Evolutionary conservation across 2,329 filamentous ascomycete genomes (phyloP).

Genomic region (Paecilomyces fulvus): DNA sequence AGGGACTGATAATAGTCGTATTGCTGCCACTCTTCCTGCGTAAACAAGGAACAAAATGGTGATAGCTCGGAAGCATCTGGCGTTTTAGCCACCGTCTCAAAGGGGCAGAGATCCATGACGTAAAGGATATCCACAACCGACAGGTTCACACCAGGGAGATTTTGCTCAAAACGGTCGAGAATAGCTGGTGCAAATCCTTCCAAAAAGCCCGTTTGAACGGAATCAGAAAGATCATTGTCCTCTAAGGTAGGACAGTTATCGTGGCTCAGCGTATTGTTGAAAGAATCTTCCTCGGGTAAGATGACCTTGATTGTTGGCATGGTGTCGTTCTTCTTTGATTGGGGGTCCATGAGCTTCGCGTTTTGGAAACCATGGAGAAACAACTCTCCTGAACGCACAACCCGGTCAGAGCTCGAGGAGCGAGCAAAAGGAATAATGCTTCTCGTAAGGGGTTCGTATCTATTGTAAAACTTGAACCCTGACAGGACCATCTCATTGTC

Average conservation of each 20-base stretch:
- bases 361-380: conserved; percentile 68
- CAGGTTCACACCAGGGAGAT: conserved; percentile 61
- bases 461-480: conserved; percentile 64
- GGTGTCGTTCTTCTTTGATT: conserved; percentile 35
- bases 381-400: conserved; percentile 64
- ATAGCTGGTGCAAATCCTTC: conserved; percentile 60
- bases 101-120: conserved; percentile 86
- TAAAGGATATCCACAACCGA: conserved; percentile 54
- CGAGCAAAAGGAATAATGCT: conserved; percentile 60
- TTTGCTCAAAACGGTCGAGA: conserved; percentile 57
- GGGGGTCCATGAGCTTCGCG: conserved; percentile 39
- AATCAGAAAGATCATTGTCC: conserved; percentile 34
- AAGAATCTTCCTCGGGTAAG: conserved; percentile 52
- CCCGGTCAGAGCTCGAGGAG: conserved; percentile 60
- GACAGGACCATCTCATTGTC: conserved; percentile 64
- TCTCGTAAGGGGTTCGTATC: conserved; percentile 58
- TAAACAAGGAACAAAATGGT: conserved; percentile 70
- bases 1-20: conserved; percentile 78
- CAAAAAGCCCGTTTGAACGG: conserved; percentile 51
- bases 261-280: conserved; percentile 78
- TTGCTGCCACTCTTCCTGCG: conserved; percentile 59
- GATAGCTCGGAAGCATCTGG: conserved; percentile 48
- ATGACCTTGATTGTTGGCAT: conserved; percentile 57
- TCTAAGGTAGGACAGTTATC: conserved; percentile 65
- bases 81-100: conserved; percentile 61